phyloP scores from a whole-genome alignment of 164 flowering plant species.

The Taxillus chinensis region DNA sequence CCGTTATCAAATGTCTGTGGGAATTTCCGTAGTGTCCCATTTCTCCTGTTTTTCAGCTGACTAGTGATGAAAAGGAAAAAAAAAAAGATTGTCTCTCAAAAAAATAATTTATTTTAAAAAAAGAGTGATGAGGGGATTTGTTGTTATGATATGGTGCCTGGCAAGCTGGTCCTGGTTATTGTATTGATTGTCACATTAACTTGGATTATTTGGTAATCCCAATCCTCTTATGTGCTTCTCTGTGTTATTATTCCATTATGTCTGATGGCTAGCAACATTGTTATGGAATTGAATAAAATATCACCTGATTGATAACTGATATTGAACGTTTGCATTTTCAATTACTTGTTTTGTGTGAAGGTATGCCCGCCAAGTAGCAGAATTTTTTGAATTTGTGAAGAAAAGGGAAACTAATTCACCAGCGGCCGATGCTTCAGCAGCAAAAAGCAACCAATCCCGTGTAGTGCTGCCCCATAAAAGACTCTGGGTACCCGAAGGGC shows the following conservation, averaged over 20 bases:
- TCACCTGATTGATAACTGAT: too few relatives aligned
- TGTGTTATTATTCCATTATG: too few relatives aligned
- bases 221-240: too few relatives aligned
- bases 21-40: too few relatives aligned
- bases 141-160: background rate
- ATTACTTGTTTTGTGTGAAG: slow-evolving; percentile 26
- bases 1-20: too few relatives aligned
- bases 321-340: slow-evolving; percentile 1
- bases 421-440: slow-evolving; percentile 13
- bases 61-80: too few relatives aligned
- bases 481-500: slow-evolving; percentile 54
- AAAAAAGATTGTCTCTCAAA: too few relatives aligned
- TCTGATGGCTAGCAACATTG: too few relatives aligned
- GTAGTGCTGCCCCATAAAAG: slow-evolving; percentile 47
- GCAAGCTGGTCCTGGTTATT: background rate
- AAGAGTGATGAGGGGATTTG: too few relatives aligned
- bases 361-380: slow-evolving; percentile 93
- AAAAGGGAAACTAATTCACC: slow-evolving; percentile 47
- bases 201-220: background rate
- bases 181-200: background rate
- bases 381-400: slow-evolving; percentile 92
- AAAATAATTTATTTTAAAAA: too few relatives aligned
- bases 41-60: too few relatives aligned
- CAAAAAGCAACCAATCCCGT: slow-evolving; percentile 20
- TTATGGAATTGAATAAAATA: too few relatives aligned